Conservation (phyloP, 805 yeast species). For the Lachancea meyersii region DNA sequence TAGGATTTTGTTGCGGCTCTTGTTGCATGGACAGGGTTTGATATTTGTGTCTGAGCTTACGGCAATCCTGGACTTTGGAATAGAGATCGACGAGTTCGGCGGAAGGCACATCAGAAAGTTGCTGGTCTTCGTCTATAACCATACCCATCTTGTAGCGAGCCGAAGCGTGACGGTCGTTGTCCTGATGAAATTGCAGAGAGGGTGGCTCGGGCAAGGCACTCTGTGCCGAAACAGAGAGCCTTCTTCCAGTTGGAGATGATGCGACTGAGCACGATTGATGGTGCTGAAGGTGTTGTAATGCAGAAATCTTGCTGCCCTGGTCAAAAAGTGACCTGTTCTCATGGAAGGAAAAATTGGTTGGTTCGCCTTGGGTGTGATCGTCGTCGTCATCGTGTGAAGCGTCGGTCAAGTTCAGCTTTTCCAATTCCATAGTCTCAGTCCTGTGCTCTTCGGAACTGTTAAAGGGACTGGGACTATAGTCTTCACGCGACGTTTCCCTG, state of each 20-base stretch:
- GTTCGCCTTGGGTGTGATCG: conserved; percentile 9
- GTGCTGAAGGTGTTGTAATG: conserved; percentile 19
- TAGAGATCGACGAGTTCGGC: conserved; percentile 61
- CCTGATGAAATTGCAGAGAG: conserved; percentile 6
- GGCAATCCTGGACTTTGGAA: conserved; percentile 55
- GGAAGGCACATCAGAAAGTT: conserved; percentile 54
- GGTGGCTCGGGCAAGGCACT: conserved; percentile 25
- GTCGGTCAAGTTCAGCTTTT: background rate
- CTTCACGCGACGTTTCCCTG: background rate
- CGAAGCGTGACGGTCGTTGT: conserved; percentile 8
- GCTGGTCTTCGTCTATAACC: conserved; percentile 44
- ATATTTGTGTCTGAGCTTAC: conserved; percentile 71
- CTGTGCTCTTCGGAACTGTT: background rate
- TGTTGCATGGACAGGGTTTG: conserved; percentile 65
- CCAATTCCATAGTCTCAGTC: background rate
- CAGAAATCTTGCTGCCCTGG: conserved; percentile 26
- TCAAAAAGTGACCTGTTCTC: conserved; percentile 30
- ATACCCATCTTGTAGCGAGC: conserved; percentile 40
- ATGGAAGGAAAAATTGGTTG: conserved; percentile 30
- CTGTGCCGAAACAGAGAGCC: conserved; percentile 25
- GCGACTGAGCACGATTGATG: conserved; percentile 1
- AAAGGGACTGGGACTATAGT: background rate
- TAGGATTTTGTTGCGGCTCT: conserved; percentile 68
- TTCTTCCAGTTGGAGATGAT: conserved; percentile 7
- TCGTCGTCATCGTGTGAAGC: conserved; percentile 6